phyloP scores from a whole-genome alignment of 257 asterid genomes.

The Ballota nigra region DNA sequence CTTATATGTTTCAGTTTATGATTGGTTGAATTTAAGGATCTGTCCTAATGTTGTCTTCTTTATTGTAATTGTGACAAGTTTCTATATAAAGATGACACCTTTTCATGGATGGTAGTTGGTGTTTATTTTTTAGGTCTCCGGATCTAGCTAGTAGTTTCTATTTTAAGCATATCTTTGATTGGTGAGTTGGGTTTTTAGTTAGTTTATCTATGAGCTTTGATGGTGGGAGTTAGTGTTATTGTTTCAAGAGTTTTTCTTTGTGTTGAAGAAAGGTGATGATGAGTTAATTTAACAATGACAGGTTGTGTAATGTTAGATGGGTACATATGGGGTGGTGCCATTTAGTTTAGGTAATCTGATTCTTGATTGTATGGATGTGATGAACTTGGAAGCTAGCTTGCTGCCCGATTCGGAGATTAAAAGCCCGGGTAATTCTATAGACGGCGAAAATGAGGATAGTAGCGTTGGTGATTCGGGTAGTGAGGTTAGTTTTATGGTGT shows the following conservation, averaged over 20 bases:
- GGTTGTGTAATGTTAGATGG: slow-evolving; percentile 36
- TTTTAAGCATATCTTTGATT: slow-evolving; percentile 25
- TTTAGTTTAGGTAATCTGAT: slow-evolving; percentile 51
- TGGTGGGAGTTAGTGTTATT: slow-evolving; percentile 23
- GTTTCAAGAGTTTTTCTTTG: slow-evolving; percentile 25
- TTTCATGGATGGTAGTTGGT: slow-evolving; percentile 40
- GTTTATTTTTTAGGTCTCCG: slow-evolving; percentile 37
- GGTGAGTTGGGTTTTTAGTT: too few species aligned
- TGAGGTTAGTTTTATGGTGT: slow-evolving; percentile 27
- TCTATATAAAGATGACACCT: slow-evolving; percentile 20
- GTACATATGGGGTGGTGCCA: slow-evolving; percentile 49
- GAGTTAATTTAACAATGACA: slow-evolving; percentile 58
- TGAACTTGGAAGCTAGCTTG: slow-evolving; percentile 39
- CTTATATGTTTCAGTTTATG: slow-evolving; percentile 9
- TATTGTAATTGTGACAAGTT: slow-evolving; percentile 15
- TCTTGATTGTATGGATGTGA: slow-evolving; percentile 45
- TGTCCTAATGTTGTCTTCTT: slow-evolving; percentile 1
- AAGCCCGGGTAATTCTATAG: slow-evolving; percentile 32
- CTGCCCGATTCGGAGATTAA: slow-evolving; percentile 33
- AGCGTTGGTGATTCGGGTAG: slow-evolving; percentile 37
- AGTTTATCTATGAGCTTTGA: slow-evolving; percentile 23
- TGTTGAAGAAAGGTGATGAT: slow-evolving; percentile 32
- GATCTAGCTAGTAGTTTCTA: slow-evolving; percentile 44
- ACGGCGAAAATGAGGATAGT: slow-evolving; percentile 35
- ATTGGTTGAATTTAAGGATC: slow-evolving; percentile 41